Evolutionary conservation across 192 early-diverging fungal genomes (phyloP), one percentile per base, ranked within the genome.

Genomic region (Dispira parvispora): DNA sequence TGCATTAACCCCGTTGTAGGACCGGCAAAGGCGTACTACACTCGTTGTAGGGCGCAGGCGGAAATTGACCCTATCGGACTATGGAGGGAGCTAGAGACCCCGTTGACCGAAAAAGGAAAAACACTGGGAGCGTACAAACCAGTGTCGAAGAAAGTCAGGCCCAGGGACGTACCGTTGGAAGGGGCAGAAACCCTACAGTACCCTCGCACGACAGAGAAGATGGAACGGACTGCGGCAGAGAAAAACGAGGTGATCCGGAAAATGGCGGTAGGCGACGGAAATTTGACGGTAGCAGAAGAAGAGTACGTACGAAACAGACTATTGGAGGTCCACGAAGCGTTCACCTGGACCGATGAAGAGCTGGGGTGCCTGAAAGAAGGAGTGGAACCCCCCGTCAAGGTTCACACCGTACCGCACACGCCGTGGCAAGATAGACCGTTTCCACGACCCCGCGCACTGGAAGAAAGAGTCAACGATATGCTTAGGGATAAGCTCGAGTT

Each of bases 331-430:
- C 11, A 46, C 18, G 11, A 46, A 18, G 46, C 18, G 11, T 46
- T 46, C 18, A 18, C 46, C 18, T 46, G 11, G 11, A 18, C 11
- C 46, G 11, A 46, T 46, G 11, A 12, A 18, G 11, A 46, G 11
- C 46, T 46, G 46, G 46, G 11, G 46, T 46, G 46, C 46, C 18
- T 11, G 46, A 46, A 46, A 18, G 11, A 11, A 12, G 46, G 18
- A 46, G 46, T 46, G 11, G 18, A 46, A 46, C 46, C 18, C 11
- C 46, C 46, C 11, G 46, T 18, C 18, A 46, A 18, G 46, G 62
- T 63, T 21, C 62, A 43, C 49, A 63, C 62, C 32, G 27, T 63
- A 5, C 13, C 10, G n/a, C 62, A 63, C 43, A 28, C n/a, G n/a
- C n/a, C n/a, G n/a, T n/a, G n/a, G n/a, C n/a, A n/a, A n/a, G n/a